Percentiles rank a stretch among this genome's conserved stretches.
phyloP scores from a whole-genome alignment of 1,139 yeast genomes.

The Magnusiomyces suaveolens region DNA sequence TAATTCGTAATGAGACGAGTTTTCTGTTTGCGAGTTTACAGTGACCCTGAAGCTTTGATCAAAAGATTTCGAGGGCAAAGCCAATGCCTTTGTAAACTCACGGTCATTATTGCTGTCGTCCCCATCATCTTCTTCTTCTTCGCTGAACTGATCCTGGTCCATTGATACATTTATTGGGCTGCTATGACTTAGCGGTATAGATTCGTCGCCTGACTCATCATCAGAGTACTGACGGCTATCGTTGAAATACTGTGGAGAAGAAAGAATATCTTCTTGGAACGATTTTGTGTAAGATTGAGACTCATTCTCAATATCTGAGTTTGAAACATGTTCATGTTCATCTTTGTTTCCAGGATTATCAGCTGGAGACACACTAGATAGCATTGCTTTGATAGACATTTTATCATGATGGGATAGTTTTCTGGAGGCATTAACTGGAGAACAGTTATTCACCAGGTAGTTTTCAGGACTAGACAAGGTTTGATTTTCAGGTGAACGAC shows the following conservation, averaged over 20 bases:
- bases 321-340: not conserved
- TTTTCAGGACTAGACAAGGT: slow-evolving; percentile 1
- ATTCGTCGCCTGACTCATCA: not conserved
- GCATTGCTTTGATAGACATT: not conserved
- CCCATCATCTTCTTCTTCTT: too few relatives aligned
- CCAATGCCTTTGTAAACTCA: too few relatives aligned
- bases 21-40: too few relatives aligned
- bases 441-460: not conserved
- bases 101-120: too few relatives aligned
- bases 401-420: not conserved
- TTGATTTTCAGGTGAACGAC: not conserved
- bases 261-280: not conserved
- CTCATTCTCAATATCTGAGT: not conserved
- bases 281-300: not conserved
- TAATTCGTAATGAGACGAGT: not conserved
- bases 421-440: not conserved
- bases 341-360: too few relatives aligned
- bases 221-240: not conserved
- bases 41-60: too few relatives aligned
- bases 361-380: not conserved
- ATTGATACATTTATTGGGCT: too few relatives aligned
- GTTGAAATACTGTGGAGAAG: not conserved
- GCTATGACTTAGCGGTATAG: too few relatives aligned
- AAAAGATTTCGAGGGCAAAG: too few relatives aligned
- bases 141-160: too few relatives aligned